phyloP scores from a whole-genome alignment of 352 stramenopile genomes.

The Phytophthora citrophthora region DNA sequence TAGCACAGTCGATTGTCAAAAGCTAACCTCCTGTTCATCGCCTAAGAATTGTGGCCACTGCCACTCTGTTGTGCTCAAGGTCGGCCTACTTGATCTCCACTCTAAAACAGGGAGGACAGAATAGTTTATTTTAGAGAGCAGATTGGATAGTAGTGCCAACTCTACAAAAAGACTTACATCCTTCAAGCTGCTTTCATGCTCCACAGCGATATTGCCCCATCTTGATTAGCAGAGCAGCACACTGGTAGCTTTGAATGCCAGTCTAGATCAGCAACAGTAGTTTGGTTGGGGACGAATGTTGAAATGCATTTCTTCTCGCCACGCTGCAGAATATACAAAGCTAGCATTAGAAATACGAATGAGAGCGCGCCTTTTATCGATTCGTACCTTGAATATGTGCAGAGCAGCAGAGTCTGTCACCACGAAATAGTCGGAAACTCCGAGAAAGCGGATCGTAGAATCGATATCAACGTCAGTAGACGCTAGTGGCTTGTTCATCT shows the following conservation, averaged over 20 bases:
- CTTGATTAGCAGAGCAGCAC: constrained; percentile 44
- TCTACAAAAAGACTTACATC: neutral
- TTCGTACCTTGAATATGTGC: constrained; percentile 46
- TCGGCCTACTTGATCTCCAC: constrained; percentile 15
- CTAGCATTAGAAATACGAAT: neutral
- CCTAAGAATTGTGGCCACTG: too few relatives aligned
- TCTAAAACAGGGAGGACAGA: constrained; percentile 21
- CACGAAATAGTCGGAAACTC: constrained; percentile 35
- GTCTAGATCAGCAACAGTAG: constrained; percentile 41
- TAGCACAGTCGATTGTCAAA: constrained; percentile 88
- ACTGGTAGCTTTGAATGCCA: constrained; percentile 43
- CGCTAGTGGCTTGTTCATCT: constrained; percentile 26
- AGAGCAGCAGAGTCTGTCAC: constrained; percentile 39
- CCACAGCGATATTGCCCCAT: constrained; percentile 48
- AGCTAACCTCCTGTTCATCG: constrained; percentile 79
- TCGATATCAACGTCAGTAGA: constrained; percentile 12
- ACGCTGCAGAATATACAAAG: constrained; percentile 25
- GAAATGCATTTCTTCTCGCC: constrained; percentile 27
- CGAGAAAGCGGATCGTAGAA: constrained; percentile 44
- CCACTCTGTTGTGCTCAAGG: neutral
- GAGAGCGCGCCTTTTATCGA: neutral
- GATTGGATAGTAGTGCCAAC: too few relatives aligned
- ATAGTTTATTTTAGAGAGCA: constrained; percentile 39
- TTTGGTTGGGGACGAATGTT: constrained; percentile 34
- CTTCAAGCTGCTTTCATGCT: constrained; percentile 30